Evolutionary conservation across 208 protist genomes (phyloP).

Genomic region (Tritrichomonas musculus): DNA sequence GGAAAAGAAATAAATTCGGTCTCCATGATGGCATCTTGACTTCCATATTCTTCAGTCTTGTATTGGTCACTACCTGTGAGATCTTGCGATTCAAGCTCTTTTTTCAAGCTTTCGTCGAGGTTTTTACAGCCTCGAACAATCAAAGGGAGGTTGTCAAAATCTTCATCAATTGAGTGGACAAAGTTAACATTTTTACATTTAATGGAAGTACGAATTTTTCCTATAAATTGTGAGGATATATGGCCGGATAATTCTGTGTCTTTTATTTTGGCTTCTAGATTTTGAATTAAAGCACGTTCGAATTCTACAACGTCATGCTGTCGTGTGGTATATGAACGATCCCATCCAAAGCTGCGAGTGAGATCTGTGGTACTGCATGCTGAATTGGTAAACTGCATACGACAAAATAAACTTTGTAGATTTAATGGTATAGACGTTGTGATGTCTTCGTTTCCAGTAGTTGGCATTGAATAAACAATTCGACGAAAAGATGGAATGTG

Average conservation of each 20-base stretch:
- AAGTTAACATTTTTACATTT: not conserved
- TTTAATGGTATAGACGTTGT: conserved; percentile 55
- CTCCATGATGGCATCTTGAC: not conserved
- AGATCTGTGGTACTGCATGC: conserved; percentile 58
- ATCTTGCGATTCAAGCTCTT: not conserved
- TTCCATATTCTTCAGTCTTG: not conserved
- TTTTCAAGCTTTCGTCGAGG: not conserved
- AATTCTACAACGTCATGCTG: conserved; percentile 74
- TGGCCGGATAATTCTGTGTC: conserved; percentile 20
- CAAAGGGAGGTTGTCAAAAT: not conserved
- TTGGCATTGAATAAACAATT: not conserved
- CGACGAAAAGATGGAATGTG: conserved; percentile 59
- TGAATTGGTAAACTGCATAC: conserved; percentile 56
- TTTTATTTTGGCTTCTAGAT: conserved; percentile 74
- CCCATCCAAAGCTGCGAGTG: not conserved
- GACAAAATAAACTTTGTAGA: conserved; percentile 71
- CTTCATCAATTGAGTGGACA: not conserved
- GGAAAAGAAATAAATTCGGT: not conserved
- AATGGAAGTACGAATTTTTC: not conserved
- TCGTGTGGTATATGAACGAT: conserved; percentile 62
- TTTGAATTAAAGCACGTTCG: conserved; percentile 70
- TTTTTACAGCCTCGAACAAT: not conserved
- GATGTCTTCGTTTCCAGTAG: not conserved
- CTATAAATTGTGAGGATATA: not conserved
- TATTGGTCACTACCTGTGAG: not conserved